Conservation (phyloP, 2,329 filamentous ascomycete genomes). For the Cryphonectria parasitica region DNA sequence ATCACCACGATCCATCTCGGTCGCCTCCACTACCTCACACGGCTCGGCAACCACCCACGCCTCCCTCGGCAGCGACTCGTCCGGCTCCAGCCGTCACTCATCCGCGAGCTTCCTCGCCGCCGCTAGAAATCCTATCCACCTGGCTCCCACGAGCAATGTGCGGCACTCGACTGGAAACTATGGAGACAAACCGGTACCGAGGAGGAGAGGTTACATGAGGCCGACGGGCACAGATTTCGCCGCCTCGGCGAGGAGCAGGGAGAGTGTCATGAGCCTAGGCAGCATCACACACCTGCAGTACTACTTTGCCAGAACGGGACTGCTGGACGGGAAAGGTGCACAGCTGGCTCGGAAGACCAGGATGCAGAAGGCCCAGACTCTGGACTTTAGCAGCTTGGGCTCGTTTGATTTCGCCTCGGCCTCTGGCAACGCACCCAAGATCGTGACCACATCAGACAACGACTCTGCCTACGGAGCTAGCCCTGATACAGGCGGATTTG, state of each 20-base stretch:
- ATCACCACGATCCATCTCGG: constrained; percentile 64
- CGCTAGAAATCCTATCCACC: constrained; percentile 48
- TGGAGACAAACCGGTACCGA: constrained; percentile 40
- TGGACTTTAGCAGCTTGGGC: constrained; percentile 62
- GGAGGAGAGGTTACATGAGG: constrained; percentile 82
- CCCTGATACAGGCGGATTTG: constrained; percentile 54
- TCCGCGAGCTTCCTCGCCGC: constrained; percentile 59
- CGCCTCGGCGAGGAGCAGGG: constrained; percentile 83
- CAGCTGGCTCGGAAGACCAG: constrained; percentile 75
- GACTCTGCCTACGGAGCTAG: constrained; percentile 66
- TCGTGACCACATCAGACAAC: constrained; percentile 50
- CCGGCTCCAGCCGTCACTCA: constrained; percentile 61
- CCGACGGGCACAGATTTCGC: constrained; percentile 89
- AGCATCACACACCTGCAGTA: constrained; percentile 98
- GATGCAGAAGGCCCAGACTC: constrained; percentile 55
- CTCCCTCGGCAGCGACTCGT: constrained; percentile 59
- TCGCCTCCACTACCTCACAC: constrained; percentile 62
- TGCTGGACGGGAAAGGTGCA: constrained; percentile 91
- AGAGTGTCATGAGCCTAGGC: constrained; percentile 94
- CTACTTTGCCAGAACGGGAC: constrained; percentile 93
- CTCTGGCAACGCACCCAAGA: constrained; percentile 39
- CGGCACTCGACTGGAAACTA: constrained; percentile 53
- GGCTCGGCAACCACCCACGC: constrained; percentile 54
- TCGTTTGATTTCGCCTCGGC: constrained; percentile 42
- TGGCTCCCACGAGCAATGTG: constrained; percentile 33